Evolutionary conservation across 116 monocot genomes (phyloP), one percentile per base, ranked within the genome.

Genomic region (Dioscorea cayenensis): DNA sequence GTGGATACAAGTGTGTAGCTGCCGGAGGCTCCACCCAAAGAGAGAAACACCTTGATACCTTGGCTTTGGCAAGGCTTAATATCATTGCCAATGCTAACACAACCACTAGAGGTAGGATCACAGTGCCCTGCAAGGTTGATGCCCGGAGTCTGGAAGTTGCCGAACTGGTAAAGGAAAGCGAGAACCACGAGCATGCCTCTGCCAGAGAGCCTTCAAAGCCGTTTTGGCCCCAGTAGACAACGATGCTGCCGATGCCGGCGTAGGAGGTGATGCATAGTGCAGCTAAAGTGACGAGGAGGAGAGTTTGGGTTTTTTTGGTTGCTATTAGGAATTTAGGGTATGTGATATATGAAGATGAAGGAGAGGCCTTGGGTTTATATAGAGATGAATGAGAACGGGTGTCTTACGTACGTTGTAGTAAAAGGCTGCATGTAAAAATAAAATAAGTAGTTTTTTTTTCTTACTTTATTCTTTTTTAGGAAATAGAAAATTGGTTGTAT

Each of bases 151-250:
- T 51, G 69, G 28, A 25, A 25, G 27, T 35, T 49, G 69, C 69
- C 69, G 51, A 69, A 69, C 25, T 25, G 69, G 50, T 69, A 14
- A 22, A 69, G 27, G 28, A 69, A 69, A 22, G 51, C 50, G 14
- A 69, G 0, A 25, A 25, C 52, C 14, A 69, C 49, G 51, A 29
- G 72, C 88, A 88, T 28, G 88, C n/a, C 17, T 63, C 71, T 25
- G 82, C 73, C 1, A 90, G 76, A 74, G 76, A 77, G 36, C 82
- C 85, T 70, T 89, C 89, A 60, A 67, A 52, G 63, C 78, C 85
- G 69, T 85, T 83, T 68, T 89, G 89, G 19, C 89, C 89, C 89
- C 89, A 89, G 78, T 89, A 89, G 7, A 85, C 67, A 20, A 83
- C 82, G 22, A 89, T 89, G 51, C 69, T 25, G 25, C 25, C 25